Conservation (phyloP, 495 filamentous ascomycete genomes). For the Clavariopsis aquatica region DNA sequence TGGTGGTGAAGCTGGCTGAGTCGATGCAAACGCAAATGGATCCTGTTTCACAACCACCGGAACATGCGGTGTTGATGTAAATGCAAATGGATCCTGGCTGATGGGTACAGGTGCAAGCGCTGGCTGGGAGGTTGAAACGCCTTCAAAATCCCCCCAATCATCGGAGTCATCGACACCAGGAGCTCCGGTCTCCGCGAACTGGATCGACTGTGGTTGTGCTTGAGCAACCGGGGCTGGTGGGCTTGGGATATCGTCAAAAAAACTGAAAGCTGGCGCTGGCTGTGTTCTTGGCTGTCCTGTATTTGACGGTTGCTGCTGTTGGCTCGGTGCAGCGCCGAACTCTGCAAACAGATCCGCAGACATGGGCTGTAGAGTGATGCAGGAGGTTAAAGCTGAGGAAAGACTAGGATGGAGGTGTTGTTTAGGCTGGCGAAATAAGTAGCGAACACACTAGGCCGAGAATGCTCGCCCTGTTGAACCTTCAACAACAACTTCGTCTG, state of each 20-base stretch:
- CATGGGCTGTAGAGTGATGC: slow-evolving; percentile 17
- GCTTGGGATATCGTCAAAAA: slow-evolving; percentile 31
- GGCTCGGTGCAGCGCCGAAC: slow-evolving; percentile 18
- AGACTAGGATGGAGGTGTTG: too few species aligned
- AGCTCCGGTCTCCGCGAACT: not conserved
- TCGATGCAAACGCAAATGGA: not conserved
- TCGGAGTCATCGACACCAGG: slow-evolving; percentile 40
- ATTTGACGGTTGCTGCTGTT: slow-evolving; percentile 2
- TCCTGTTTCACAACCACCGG: not conserved
- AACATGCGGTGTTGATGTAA: not conserved
- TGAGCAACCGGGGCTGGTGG: not conserved
- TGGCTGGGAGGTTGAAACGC: slow-evolving; percentile 41
- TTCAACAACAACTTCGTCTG: too few species aligned
- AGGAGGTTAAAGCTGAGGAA: not conserved
- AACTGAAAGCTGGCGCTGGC: slow-evolving; percentile 22
- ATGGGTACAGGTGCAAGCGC: not conserved
- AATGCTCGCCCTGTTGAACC: too few species aligned
- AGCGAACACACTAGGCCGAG: not conserved
- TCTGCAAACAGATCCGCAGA: slow-evolving; percentile 37
- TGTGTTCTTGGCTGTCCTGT: not conserved
- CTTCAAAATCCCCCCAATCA: slow-evolving; percentile 63
- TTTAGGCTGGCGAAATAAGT: not conserved
- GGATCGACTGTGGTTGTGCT: slow-evolving; percentile 2
- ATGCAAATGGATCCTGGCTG: not conserved
- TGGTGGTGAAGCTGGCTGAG: not conserved